A percentile compares a stretch with the other conserved stretches of the same genome.
Conservation (phyloP, 2,329 filamentous ascomycete genomes). For the Nemania sp. region DNA sequence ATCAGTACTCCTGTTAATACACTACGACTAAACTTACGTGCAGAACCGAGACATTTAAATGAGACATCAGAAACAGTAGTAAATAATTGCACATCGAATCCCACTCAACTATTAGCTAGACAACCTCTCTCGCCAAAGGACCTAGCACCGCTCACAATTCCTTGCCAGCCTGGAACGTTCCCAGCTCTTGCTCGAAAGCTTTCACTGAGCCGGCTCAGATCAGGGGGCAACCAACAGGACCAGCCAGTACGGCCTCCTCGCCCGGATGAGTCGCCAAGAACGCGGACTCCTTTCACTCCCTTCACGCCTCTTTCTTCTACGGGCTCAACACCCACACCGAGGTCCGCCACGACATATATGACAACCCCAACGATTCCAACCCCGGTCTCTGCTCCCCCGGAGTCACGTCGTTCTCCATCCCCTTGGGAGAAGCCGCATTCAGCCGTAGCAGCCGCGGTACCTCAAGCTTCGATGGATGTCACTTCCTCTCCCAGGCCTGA, state of each 20-base stretch:
- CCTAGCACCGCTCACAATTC: conserved; percentile 69
- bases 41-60: conserved; percentile 48
- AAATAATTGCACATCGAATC: conserved; percentile 18
- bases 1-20: conserved; percentile 69
- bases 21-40: conserved; percentile 60
- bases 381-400: conserved; percentile 63
- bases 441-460: conserved; percentile 44
- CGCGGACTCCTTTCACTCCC: conserved; percentile 54
- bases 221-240: conserved; percentile 59
- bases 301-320: conserved; percentile 60
- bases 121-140: conserved; percentile 65
- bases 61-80: conserved; percentile 5
- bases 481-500: conserved; percentile 51
- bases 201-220: conserved; percentile 60
- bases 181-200: conserved; percentile 54
- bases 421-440: conserved; percentile 56
- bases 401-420: conserved; percentile 58
- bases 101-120: conserved; percentile 41
- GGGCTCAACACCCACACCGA: conserved; percentile 57
- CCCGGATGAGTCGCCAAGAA: conserved; percentile 61
- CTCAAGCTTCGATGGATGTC: conserved; percentile 46
- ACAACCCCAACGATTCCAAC: conserved; percentile 60
- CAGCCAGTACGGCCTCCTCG: conserved; percentile 55
- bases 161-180: conserved; percentile 52
- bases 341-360: conserved; percentile 60